Conservation (phyloP, 78 protist genomes). For the Dictyostelium brefeldianum region DNA sequence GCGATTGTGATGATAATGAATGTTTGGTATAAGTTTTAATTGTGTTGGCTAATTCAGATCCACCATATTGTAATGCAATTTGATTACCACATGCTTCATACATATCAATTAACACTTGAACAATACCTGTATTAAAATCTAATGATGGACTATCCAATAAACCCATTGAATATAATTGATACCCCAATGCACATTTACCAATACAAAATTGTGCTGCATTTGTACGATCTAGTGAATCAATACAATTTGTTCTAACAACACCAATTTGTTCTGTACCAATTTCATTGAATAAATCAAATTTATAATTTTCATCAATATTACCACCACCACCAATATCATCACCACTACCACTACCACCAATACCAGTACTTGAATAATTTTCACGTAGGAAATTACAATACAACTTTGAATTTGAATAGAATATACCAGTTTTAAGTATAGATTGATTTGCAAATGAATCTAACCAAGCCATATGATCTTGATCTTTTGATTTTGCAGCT, state of each 20-base stretch:
- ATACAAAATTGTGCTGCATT: conserved; percentile 96
- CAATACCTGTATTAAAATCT: conserved; percentile 61
- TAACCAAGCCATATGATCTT: conserved; percentile 79
- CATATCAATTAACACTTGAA: conserved; percentile 81
- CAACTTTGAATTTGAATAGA: conserved; percentile 27
- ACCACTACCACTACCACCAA: neutral
- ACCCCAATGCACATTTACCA: conserved; percentile 91
- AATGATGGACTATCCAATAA: conserved; percentile 35
- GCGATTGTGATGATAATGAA: conserved; percentile 47
- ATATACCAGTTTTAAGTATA: conserved; percentile 57
- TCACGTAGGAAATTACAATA: conserved; percentile 34
- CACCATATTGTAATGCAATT: conserved; percentile 93
- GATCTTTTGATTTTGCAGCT: conserved; percentile 72
- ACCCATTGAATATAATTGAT: conserved; percentile 91
- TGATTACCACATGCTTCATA: conserved; percentile 94
- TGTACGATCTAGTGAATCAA: conserved; percentile 99
- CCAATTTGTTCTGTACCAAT: conserved; percentile 88
- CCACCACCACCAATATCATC: neutral
- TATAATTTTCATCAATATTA: neutral
- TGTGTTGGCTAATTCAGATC: conserved; percentile 88
- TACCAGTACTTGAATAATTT: neutral
- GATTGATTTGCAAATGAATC: conserved; percentile 68
- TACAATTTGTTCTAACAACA: conserved; percentile 96
- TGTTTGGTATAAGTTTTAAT: conserved; percentile 85
- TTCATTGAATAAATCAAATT: neutral